Conservation (phyloP, 805 yeast genomes). For the Alloascoidea hylecoeti region DNA sequence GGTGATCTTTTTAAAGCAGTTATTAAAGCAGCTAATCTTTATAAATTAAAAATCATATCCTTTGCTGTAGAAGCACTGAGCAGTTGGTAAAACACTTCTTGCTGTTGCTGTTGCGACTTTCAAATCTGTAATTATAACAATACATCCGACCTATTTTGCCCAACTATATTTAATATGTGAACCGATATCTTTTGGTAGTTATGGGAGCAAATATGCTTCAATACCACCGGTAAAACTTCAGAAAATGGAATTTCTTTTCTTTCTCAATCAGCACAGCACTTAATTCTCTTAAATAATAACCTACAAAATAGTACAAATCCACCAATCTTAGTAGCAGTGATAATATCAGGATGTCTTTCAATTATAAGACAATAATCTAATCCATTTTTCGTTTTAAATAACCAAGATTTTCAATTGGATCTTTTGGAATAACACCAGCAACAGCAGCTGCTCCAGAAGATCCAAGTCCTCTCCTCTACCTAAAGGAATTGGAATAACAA, state of each 20-base stretch:
- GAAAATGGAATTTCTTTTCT: conserved; percentile 76
- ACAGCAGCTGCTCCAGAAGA: conserved; percentile 98
- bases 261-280: conserved; percentile 53
- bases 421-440: conserved; percentile 87
- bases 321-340: conserved; percentile 98
- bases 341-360: conserved; percentile 97
- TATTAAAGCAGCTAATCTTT: conserved; percentile 84
- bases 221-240: conserved; percentile 73
- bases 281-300: conserved; percentile 79
- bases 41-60: conserved; percentile 87
- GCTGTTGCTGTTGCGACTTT: conserved; percentile 90
- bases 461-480: conserved; percentile 96
- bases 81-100: conserved; percentile 76
- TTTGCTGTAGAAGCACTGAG: conserved; percentile 61
- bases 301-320: conserved; percentile 98
- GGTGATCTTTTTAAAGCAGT: conserved; percentile 76
- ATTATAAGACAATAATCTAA: conserved; percentile 93
- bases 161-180: conserved; percentile 77
- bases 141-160: conserved; percentile 71
- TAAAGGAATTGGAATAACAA: conserved; percentile 83
- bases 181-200: conserved; percentile 82
- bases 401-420: conserved; percentile 62
- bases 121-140: conserved; percentile 86
- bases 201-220: conserved; percentile 54
- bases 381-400: conserved; percentile 69